Conservation (phyloP, 495 filamentous ascomycete species). For the Talaromyces wortmannii region DNA sequence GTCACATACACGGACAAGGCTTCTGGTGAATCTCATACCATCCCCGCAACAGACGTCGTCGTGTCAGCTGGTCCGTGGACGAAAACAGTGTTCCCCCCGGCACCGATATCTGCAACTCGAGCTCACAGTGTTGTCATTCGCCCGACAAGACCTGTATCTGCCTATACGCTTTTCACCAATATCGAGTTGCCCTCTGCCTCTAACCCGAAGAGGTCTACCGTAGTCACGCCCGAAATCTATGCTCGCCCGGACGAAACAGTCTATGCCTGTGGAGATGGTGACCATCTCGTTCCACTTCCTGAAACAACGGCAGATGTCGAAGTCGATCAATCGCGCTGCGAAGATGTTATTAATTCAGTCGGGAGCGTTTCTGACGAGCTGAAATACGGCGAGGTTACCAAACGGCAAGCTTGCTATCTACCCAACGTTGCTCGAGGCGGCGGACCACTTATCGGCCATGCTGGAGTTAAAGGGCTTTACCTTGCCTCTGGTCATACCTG, state of each 20-base stretch:
- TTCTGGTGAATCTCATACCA: slow-evolving; percentile 46
- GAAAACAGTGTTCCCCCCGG: slow-evolving; percentile 58
- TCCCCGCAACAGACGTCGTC: slow-evolving; percentile 74
- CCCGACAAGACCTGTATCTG: slow-evolving; percentile 65
- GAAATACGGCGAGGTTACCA: slow-evolving; percentile 67
- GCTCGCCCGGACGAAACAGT: slow-evolving; percentile 81
- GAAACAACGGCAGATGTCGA: slow-evolving; percentile 69
- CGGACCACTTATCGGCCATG: slow-evolving; percentile 73
- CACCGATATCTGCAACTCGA: slow-evolving; percentile 73
- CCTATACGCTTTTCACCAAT: slow-evolving; percentile 85
- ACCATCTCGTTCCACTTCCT: slow-evolving; percentile 68
- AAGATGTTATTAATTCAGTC: slow-evolving; percentile 83
- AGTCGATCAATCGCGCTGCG: slow-evolving; percentile 68
- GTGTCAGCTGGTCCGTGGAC: slow-evolving; percentile 93
- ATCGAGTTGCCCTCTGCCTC: slow-evolving; percentile 66
- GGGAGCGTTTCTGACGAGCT: slow-evolving; percentile 70
- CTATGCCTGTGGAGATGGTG: slow-evolving; percentile 91
- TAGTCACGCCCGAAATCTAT: slow-evolving; percentile 87
- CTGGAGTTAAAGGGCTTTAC: slow-evolving; percentile 68
- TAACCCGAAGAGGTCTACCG: slow-evolving; percentile 49
- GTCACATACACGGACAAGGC: slow-evolving; percentile 71
- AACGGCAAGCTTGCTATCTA: slow-evolving; percentile 88
- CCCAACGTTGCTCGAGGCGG: slow-evolving; percentile 60
- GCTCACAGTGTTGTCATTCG: slow-evolving; percentile 89
- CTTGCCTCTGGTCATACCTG: slow-evolving; percentile 91